Percentiles rank a stretch among this genome's conserved stretches.
These are phyloP conservation scores for Diacronema lutheri DNA, from an alignment of 78 protist species.

Conservation along the genomic window DNA sequence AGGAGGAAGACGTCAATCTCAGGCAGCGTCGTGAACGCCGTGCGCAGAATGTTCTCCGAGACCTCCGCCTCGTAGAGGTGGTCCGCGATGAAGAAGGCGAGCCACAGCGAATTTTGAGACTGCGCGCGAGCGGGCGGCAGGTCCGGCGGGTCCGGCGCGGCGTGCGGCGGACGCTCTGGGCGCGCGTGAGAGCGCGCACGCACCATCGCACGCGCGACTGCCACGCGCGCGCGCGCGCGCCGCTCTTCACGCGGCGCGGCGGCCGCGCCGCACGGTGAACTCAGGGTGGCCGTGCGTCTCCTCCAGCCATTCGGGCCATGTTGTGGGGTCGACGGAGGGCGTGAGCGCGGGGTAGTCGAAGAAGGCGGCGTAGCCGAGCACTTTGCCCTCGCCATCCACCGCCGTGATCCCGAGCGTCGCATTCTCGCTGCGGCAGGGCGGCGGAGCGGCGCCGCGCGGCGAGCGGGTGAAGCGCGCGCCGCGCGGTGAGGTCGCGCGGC, in stretches of 20 bases:
- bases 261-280: neutral
- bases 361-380: conserved; percentile 24
- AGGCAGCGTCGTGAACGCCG: conserved; percentile 8
- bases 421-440: conserved; percentile 3
- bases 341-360: neutral
- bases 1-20: conserved; percentile 8
- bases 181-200: neutral
- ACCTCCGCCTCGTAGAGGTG: neutral
- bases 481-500: too few relatives aligned
- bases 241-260: neutral
- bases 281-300: neutral
- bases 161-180: too few relatives aligned
- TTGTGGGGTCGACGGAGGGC: neutral
- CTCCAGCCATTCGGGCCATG: neutral
- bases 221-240: neutral
- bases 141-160: neutral
- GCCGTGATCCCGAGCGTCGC: conserved; percentile 13
- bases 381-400: neutral
- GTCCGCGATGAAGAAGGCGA: conserved; percentile 15
- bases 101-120: neutral
- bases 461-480: neutral
- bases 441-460: neutral
- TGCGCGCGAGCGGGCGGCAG: neutral
- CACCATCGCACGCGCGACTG: neutral
- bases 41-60: neutral